Conservation (phyloP, 1,139 yeast species). For the Kodamaea arcana region DNA sequence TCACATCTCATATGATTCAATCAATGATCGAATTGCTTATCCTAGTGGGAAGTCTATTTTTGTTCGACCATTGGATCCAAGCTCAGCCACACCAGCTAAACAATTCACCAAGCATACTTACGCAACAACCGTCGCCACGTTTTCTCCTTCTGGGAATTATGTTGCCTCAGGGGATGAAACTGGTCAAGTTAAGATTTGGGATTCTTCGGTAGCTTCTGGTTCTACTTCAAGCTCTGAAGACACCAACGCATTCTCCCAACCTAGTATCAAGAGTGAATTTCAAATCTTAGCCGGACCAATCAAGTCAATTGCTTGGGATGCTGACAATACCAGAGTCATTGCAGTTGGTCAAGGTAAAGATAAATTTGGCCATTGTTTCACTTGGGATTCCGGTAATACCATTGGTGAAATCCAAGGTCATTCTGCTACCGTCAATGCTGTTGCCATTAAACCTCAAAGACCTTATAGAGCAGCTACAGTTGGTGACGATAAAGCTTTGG, state of each 20-base stretch:
- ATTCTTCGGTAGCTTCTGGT: constrained; percentile 36
- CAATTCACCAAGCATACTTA: constrained; percentile 74
- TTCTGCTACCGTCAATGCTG: constrained; percentile 78
- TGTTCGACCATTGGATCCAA: constrained; percentile 57
- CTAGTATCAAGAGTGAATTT: constrained; percentile 73
- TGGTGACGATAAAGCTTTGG: constrained; percentile 80
- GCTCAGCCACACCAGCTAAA: constrained; percentile 33
- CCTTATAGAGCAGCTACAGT: constrained; percentile 95
- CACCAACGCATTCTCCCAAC: constrained; percentile 35
- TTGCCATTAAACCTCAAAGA: constrained; percentile 78
- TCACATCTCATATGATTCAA: constrained; percentile 69
- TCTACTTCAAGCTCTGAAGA: constrained; percentile 27
- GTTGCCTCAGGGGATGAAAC: constrained; percentile 89
- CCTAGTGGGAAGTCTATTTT: constrained; percentile 78
- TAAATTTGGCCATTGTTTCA: constrained; percentile 85
- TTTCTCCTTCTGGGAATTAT: constrained; percentile 86
- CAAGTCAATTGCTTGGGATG: constrained; percentile 88
- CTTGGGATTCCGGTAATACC: constrained; percentile 92
- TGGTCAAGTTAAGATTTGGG: constrained; percentile 90
- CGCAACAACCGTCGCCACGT: constrained; percentile 67
- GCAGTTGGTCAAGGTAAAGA: constrained; percentile 97
- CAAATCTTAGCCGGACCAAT: constrained; percentile 80
- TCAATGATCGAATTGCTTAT: constrained; percentile 69
- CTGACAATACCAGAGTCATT: constrained; percentile 76
- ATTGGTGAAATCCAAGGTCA: constrained; percentile 96